Conservation (phyloP, 2,329 filamentous ascomycete genomes). For the Colletotrichum paranaense region DNA sequence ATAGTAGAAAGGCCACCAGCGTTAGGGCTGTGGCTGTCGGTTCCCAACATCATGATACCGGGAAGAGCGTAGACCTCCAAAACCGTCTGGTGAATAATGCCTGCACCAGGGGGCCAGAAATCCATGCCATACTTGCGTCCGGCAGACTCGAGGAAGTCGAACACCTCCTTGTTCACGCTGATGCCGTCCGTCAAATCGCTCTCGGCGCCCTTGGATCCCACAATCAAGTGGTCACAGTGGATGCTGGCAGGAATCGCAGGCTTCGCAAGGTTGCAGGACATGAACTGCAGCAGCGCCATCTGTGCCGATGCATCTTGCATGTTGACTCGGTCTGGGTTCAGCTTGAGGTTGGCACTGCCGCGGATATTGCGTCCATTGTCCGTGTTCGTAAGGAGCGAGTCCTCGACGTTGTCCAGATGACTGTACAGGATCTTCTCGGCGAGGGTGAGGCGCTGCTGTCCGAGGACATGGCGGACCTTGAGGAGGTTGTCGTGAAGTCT, state of each 20-base stretch:
- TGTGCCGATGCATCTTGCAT: slow-evolving; percentile 99
- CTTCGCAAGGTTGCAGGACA: slow-evolving; percentile 90
- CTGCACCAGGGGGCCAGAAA: slow-evolving; percentile 94
- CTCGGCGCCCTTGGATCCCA: slow-evolving; percentile 90
- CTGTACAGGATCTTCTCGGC: slow-evolving; percentile 99
- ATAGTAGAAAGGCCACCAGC: slow-evolving; percentile 94
- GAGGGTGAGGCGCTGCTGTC: slow-evolving; percentile 77
- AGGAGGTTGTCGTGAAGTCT: slow-evolving; percentile 83
- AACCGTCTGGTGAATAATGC: slow-evolving; percentile 97
- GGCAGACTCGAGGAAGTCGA: slow-evolving; percentile 95
- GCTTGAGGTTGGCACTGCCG: slow-evolving; percentile 91
- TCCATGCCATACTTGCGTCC: slow-evolving; percentile 92
- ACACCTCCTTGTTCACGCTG: slow-evolving; percentile 93
- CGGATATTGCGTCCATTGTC: slow-evolving; percentile 86
- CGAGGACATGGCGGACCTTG: slow-evolving; percentile 80
- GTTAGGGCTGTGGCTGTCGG: slow-evolving; percentile 97
- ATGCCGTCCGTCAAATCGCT: slow-evolving; percentile 88
- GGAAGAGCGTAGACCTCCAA: slow-evolving; percentile 98
- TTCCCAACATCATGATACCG: slow-evolving; percentile 98
- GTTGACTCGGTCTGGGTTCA: slow-evolving; percentile 96
- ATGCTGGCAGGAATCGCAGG: slow-evolving; percentile 97
- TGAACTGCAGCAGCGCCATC: slow-evolving; percentile 98
- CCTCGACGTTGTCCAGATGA: slow-evolving; percentile 89
- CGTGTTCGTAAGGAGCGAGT: slow-evolving; percentile 85
- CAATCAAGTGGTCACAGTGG: slow-evolving; percentile 99